A percentile compares a stretch with the other conserved stretches of the same genome.
These are phyloP conservation scores for Ormosia emarginata DNA, from an alignment of 306 rosid genomes.

Conservation along the genomic window DNA sequence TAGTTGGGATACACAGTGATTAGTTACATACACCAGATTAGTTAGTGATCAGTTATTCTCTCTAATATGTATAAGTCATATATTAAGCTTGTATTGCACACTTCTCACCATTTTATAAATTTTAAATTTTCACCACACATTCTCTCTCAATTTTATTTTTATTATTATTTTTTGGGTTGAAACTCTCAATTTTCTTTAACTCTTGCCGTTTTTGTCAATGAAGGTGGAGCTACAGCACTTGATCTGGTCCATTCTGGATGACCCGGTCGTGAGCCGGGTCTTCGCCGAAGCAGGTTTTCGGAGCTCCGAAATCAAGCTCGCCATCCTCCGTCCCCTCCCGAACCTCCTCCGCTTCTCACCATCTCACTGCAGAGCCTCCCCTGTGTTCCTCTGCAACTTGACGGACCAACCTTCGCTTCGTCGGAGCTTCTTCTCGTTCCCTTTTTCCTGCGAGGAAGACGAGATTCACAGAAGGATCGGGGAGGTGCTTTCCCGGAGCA, in stretches of 20 bases:
- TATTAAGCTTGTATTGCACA: too few relatives aligned
- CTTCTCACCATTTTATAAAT: too few relatives aligned
- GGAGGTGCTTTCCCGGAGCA: constrained; percentile 51
- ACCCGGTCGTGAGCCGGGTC: constrained; percentile 93
- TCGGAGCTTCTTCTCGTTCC: constrained; percentile 41
- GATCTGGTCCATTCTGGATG: constrained; percentile 77
- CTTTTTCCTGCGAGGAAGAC: constrained; percentile 29
- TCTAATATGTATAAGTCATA: too few relatives aligned
- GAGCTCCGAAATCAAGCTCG: constrained; percentile 88
- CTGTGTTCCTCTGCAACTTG: constrained; percentile 66
- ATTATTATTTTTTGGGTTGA: too few relatives aligned
- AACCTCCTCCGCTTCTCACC: too few relatives aligned
- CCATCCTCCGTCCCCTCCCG: constrained; percentile 66
- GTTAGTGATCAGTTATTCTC: too few relatives aligned
- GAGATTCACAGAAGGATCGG: constrained; percentile 68
- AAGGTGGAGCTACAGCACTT: constrained; percentile 59
- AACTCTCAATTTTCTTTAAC: too few relatives aligned
- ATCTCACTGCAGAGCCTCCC: constrained; percentile 48
- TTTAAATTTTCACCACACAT: too few relatives aligned
- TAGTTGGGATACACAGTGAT: too few relatives aligned
- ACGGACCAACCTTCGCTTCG: constrained; percentile 19
- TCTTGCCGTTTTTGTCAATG: too few relatives aligned
- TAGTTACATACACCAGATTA: too few relatives aligned
- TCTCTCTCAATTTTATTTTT: too few relatives aligned
- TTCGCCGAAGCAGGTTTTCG: constrained; percentile 96